Conservation (phyloP, 805 yeast species). For the Maudiozyma pseudohumilis region DNA sequence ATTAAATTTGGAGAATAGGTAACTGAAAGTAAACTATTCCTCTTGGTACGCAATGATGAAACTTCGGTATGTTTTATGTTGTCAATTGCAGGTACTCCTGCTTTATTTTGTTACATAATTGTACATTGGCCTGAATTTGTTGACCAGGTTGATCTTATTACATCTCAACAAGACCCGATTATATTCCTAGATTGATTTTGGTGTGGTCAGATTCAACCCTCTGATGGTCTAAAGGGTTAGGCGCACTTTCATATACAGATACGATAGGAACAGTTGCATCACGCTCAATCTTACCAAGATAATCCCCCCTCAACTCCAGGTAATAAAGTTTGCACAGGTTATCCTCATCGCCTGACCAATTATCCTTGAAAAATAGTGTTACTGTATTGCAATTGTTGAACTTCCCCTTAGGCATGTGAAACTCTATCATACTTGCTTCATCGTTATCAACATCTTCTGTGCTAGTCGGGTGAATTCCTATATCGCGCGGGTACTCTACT, state of each 20-base stretch:
- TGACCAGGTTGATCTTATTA: too few species aligned
- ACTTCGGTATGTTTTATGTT: too few species aligned
- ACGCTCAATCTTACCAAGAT: constrained; percentile 20
- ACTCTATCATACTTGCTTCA: constrained; percentile 52
- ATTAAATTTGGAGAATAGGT: too few species aligned
- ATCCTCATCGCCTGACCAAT: constrained; percentile 54
- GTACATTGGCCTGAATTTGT: too few species aligned
- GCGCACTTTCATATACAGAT: constrained; percentile 79
- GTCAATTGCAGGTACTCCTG: too few species aligned
- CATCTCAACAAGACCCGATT: neutral
- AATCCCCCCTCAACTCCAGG: constrained; percentile 74
- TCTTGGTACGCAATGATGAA: too few species aligned
- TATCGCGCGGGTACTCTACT: constrained; percentile 52
- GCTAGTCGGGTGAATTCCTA: constrained; percentile 33
- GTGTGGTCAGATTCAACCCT: constrained; percentile 22
- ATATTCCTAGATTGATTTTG: constrained; percentile 2
- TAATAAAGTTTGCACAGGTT: constrained; percentile 51
- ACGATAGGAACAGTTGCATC: constrained; percentile 43
- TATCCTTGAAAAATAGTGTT: constrained; percentile 57
- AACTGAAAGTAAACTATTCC: too few species aligned
- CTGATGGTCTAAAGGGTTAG: constrained; percentile 84
- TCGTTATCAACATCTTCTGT: constrained; percentile 31
- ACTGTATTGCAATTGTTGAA: constrained; percentile 63
- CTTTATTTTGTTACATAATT: too few species aligned
- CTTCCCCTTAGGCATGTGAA: constrained; percentile 61